Evolutionary conservation across 2,329 filamentous ascomycete species (phyloP), one percentile per base, ranked within the genome.

Genomic region (Apiospora phragmitis): DNA sequence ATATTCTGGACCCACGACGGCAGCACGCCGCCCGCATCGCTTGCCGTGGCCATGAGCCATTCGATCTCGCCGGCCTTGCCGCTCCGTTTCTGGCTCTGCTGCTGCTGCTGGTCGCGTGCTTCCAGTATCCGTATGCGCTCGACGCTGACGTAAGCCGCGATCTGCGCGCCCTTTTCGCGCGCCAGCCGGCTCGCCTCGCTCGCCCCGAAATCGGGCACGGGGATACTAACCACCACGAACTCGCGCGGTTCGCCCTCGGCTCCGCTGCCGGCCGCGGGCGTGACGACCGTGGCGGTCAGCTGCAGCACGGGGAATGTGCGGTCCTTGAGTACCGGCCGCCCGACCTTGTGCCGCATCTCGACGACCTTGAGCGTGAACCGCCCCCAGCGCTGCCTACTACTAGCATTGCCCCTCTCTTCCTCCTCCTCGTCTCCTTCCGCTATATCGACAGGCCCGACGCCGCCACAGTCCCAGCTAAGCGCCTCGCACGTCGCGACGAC

Each of bases 41-140:
- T 92, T 14, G 90, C 88, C 12, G 93, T 95, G 11, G 89, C 92
- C 92, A 95, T 95, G 71, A 91, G 83, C 93, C 93, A 96, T 79
- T 92, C 90, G 65, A 93, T 85, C 24, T 81, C 79, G 0, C 82
- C 71, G 4, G 42, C 65, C 2, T 69, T 68, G 18, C 43, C 73
- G 18, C 71, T 62, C 32, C 21, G 55, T 7, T 38, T 4, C 18
- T 35, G 29, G 38, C 35, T 9, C 16, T 35, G 14, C 5, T 12
- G 4, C 18, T 62, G 55, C 18, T 47, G 1, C 7, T 47, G 18
- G 43, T 47, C 43, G 43, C 9, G 43, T 69, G 6, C 80, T 77
- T 29, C 71, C 73, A 86, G 72, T 75, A 85, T 82, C 70, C 85
- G 81, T 43, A 92, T 81, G 65, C 88, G 82, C 82, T 94, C 92